phyloP scores from a whole-genome alignment of 805 yeast genomes.

The Wickerhamiella alocasiicola region DNA sequence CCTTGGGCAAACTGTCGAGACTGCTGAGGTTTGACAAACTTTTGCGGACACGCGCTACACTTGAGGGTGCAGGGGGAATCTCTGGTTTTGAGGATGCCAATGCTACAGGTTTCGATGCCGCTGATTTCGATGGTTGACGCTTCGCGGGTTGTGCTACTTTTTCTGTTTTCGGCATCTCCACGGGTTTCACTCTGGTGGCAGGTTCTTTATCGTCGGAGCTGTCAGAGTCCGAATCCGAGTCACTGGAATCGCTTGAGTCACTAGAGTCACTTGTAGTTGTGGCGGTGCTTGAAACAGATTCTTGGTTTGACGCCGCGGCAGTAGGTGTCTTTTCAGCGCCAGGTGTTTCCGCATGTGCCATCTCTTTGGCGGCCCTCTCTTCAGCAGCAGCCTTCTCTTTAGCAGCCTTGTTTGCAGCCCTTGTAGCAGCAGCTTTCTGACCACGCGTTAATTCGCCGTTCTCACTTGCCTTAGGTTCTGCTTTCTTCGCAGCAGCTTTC shows the following conservation, averaged over 20 bases:
- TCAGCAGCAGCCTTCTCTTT: background rate
- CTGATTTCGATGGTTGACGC: background rate
- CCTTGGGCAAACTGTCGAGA: constrained; percentile 1
- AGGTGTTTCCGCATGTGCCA: background rate
- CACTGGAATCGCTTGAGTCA: background rate
- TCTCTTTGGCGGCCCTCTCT: background rate
- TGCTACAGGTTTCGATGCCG: background rate
- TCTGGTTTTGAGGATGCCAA: background rate
- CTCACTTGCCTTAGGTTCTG: background rate
- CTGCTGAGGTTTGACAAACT: background rate
- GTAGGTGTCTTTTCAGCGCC: background rate
- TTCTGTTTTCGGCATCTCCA: constrained; percentile 2
- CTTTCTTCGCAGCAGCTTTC: background rate
- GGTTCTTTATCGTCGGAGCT: background rate
- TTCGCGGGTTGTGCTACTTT: background rate
- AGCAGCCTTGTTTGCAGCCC: background rate
- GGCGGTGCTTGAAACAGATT: too few relatives aligned
- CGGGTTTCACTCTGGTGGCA: background rate
- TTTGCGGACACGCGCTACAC: background rate
- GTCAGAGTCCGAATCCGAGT: background rate
- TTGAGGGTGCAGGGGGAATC: background rate
- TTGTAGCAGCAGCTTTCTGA: background rate
- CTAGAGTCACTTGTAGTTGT: too few relatives aligned
- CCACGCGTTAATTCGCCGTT: background rate
- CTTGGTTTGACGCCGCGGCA: too few relatives aligned